Conservation (phyloP, 805 yeast species). For the Kodamaea restingae region DNA sequence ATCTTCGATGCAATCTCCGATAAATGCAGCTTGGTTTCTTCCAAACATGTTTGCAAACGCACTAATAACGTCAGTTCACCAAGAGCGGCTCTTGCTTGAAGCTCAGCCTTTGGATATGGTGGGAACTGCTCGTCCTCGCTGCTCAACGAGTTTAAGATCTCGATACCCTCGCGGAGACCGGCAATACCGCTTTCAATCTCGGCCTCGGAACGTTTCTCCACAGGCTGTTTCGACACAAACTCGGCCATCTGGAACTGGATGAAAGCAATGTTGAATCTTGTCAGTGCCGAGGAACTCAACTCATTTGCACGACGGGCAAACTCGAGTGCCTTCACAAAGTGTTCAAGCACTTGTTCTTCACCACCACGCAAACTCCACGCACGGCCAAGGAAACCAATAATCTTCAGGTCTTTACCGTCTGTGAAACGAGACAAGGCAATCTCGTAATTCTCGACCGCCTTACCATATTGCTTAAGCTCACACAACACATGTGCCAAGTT, state of each 20-base stretch:
- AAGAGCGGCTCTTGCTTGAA: slow-evolving; percentile 81
- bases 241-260: slow-evolving; percentile 87
- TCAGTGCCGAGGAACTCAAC: slow-evolving; percentile 25
- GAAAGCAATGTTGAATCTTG: slow-evolving; percentile 77
- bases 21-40: slow-evolving; percentile 70
- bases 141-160: slow-evolving; percentile 54
- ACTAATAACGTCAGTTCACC: slow-evolving; percentile 72
- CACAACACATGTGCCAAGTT: slow-evolving; percentile 85
- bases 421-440: slow-evolving; percentile 67
- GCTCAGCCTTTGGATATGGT: slow-evolving; percentile 75
- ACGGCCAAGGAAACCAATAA: slow-evolving; percentile 72
- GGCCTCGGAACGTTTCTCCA: slow-evolving; percentile 54
- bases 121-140: slow-evolving; percentile 51
- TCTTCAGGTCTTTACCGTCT: slow-evolving; percentile 58
- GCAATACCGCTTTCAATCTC: slow-evolving; percentile 55
- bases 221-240: slow-evolving; percentile 56
- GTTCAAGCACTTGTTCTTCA: slow-evolving; percentile 60
- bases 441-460: slow-evolving; percentile 87
- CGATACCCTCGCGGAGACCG: slow-evolving; percentile 62
- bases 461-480: slow-evolving; percentile 76
- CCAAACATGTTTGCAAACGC: slow-evolving; percentile 64
- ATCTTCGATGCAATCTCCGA: slow-evolving; percentile 53
- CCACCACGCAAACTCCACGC: slow-evolving; percentile 84
- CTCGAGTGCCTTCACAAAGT: slow-evolving; percentile 57
- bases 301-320: slow-evolving; percentile 56